phyloP scores from a whole-genome alignment of 371 early-diverging fungal genomes.

The Mucor ambiguus region DNA sequence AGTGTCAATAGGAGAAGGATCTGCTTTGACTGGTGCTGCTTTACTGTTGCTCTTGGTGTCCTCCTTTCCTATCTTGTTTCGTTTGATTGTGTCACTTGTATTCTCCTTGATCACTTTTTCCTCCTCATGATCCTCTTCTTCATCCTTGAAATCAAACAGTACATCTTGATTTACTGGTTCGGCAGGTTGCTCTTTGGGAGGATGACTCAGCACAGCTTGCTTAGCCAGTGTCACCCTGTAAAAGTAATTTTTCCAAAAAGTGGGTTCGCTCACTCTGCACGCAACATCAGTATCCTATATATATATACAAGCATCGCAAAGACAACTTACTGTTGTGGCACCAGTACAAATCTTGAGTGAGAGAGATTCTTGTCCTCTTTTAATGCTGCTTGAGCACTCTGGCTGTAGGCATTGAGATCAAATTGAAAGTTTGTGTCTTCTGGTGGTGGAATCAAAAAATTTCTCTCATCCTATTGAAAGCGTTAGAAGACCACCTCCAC shows the following conservation, averaged over 20 bases:
- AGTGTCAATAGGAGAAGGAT: not conserved
- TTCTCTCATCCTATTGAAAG: conserved; percentile 61
- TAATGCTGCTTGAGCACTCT: conserved; percentile 64
- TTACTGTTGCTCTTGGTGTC: not conserved
- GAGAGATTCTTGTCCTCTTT: conserved; percentile 61
- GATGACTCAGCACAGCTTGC: conserved; percentile 44
- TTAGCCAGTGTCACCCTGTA: conserved; percentile 71
- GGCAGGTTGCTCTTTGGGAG: conserved; percentile 9
- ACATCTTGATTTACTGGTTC: conserved; percentile 21
- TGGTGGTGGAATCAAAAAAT: conserved; percentile 66
- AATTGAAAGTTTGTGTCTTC: conserved; percentile 68
- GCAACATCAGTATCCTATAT: not conserved
- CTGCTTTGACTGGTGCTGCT: not conserved
- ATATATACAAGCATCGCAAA: not conserved
- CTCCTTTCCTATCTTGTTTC: not conserved
- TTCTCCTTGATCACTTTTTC: conserved; percentile 6
- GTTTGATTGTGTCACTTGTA: not conserved
- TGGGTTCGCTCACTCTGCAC: conserved; percentile 59
- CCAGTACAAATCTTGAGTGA: conserved; percentile 65
- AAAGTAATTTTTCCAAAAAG: conserved; percentile 79
- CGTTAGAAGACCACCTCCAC: not conserved
- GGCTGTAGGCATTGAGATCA: conserved; percentile 60
- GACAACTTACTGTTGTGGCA: conserved; percentile 61
- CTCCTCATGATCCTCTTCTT: conserved; percentile 21
- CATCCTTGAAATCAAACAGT: conserved; percentile 38